Conservation (phyloP, 2,329 filamentous ascomycete species). For the Xylariales sp. region DNA sequence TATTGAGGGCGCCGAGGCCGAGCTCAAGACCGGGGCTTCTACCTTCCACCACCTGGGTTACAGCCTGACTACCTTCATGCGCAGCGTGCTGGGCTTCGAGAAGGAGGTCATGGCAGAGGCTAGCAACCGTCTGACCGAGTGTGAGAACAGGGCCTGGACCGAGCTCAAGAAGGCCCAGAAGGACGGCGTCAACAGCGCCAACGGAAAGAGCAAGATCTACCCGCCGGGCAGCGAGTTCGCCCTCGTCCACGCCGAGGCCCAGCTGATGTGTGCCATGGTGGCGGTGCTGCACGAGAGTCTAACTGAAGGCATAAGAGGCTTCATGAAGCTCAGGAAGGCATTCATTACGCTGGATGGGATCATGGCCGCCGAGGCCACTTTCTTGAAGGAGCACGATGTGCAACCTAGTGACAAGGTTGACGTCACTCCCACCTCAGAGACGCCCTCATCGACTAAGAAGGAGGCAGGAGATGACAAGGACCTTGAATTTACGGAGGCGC, state of each 20-base stretch:
- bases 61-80: constrained; percentile 78
- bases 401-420: constrained; percentile 12
- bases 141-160: constrained; percentile 71
- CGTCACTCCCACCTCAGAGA: constrained; percentile 13
- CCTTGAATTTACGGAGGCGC: constrained; percentile 53
- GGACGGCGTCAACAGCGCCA: constrained; percentile 33
- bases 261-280: constrained; percentile 85
- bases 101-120: constrained; percentile 87
- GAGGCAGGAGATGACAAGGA: constrained; percentile 33
- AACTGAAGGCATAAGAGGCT: constrained; percentile 85
- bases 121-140: constrained; percentile 63
- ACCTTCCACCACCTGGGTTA: constrained; percentile 85
- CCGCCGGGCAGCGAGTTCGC: constrained; percentile 82
- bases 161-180: constrained; percentile 74
- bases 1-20: constrained; percentile 74
- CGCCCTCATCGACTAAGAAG: constrained; percentile 19
- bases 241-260: constrained; percentile 76
- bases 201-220: constrained; percentile 54
- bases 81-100: constrained; percentile 84
- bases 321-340: constrained; percentile 88
- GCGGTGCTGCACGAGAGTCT: constrained; percentile 88
- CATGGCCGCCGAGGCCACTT: constrained; percentile 65
- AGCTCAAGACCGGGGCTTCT: constrained; percentile 67
- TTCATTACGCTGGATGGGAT: constrained; percentile 79
- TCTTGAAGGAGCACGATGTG: constrained; percentile 30